These are phyloP conservation scores for Cryptococcus jaspeensis DNA, from an alignment of 1,284 basidiomycete genomes.

Conservation along the genomic window DNA sequence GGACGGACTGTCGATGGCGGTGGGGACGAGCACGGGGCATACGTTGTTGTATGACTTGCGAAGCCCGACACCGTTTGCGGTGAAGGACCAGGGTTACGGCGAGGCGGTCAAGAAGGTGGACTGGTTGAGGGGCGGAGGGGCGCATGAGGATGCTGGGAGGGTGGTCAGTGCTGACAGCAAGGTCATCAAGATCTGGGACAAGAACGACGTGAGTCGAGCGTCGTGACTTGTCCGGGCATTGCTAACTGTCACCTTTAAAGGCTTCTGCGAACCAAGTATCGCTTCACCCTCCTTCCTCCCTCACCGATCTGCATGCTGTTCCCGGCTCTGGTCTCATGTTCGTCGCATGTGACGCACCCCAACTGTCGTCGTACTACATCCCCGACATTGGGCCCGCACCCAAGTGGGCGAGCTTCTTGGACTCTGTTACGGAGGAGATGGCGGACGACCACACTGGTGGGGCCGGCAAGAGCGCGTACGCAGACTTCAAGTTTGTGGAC, in stretches of 20 bases:
- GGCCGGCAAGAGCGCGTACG: conserved; percentile 62
- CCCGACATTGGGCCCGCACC: conserved; percentile 96
- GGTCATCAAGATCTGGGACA: conserved; percentile 94
- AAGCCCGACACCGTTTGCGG: conserved; percentile 73
- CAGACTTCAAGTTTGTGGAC: conserved; percentile 98
- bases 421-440: conserved; percentile 97
- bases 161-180: conserved; percentile 88
- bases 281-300: conserved; percentile 81
- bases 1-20: conserved; percentile 89
- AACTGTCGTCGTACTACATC: conserved; percentile 88
- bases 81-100: conserved; percentile 97
- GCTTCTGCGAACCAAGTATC: conserved; percentile 87
- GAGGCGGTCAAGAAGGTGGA: conserved; percentile 79
- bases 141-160: conserved; percentile 70
- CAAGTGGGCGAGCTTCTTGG: conserved; percentile 94
- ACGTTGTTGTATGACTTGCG: conserved; percentile 93
- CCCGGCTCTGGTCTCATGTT: conserved; percentile 81
- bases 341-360: conserved; percentile 87
- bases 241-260: conserved; percentile 49
- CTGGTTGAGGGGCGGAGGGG: conserved; percentile 90
- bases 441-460: conserved; percentile 68
- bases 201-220: conserved; percentile 63
- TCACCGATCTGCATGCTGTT: conserved; percentile 86
- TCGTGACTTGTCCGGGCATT: conserved; percentile 6
- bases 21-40: conserved; percentile 93